These are phyloP conservation scores for Diaporthe amygdali DNA, from an alignment of 2,329 filamentous ascomycete species.

Conservation along the genomic window DNA sequence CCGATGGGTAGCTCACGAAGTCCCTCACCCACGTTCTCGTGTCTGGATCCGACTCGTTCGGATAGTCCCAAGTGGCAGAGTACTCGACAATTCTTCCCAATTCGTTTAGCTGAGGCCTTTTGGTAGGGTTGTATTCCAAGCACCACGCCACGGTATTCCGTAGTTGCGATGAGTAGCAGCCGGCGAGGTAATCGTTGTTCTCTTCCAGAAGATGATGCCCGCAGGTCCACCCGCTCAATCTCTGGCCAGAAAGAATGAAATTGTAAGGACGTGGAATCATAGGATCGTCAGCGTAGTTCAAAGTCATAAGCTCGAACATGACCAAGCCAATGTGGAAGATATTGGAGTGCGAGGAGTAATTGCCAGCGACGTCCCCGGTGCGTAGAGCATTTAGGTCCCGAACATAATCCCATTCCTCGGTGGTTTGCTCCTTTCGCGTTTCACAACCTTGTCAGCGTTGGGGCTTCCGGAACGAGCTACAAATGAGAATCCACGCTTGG, in stretches of 20 bases:
- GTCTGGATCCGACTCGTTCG: background rate
- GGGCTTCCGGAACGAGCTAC: background rate
- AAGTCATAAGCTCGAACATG: background rate
- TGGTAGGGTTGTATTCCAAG: background rate
- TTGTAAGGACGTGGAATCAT: background rate
- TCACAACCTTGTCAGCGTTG: background rate
- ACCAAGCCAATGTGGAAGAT: slow-evolving; percentile 1
- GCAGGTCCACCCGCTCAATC: background rate
- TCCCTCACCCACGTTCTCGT: background rate
- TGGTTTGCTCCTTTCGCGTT: background rate
- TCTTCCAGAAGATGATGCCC: background rate
- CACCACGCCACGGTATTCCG: background rate
- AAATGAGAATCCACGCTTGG: background rate
- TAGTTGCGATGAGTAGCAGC: background rate
- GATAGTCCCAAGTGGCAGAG: background rate
- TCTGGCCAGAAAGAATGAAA: background rate
- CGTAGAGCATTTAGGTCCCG: background rate
- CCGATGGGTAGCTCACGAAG: background rate
- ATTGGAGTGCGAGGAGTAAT: slow-evolving; percentile 2
- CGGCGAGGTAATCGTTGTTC: background rate
- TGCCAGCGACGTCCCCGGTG: background rate
- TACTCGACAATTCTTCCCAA: background rate
- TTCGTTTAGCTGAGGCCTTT: background rate
- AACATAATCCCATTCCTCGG: slow-evolving; percentile 7
- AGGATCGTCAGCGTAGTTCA: background rate